Evolutionary conservation across 1,284 basidiomycete species (phyloP).

Genomic region (Veloporphyrellus conicus): DNA sequence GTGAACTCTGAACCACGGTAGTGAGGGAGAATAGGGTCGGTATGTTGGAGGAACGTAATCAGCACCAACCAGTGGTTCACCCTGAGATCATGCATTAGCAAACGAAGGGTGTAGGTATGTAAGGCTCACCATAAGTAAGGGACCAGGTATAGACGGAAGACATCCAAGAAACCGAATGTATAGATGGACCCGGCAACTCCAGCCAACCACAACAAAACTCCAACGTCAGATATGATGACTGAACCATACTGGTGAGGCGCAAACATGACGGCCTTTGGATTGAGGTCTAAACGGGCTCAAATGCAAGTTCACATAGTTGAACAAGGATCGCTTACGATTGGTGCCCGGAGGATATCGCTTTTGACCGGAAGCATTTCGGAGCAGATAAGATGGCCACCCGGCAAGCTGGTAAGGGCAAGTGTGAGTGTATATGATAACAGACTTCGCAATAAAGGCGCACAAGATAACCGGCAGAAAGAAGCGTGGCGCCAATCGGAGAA

Average conservation of each 20-base stretch:
- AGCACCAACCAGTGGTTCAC: conserved; percentile 88
- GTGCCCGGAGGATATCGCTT: conserved; percentile 75
- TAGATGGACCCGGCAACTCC: conserved; percentile 59
- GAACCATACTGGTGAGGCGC: conserved; percentile 76
- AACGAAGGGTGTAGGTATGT: neutral
- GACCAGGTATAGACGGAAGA: conserved; percentile 79
- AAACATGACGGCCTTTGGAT: conserved; percentile 80
- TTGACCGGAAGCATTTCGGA: conserved; percentile 87
- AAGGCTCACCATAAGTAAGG: conserved; percentile 80
- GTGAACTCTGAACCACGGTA: conserved; percentile 90
- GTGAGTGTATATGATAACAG: conserved; percentile 1
- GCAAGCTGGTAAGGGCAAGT: conserved; percentile 45
- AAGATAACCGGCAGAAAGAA: conserved; percentile 67
- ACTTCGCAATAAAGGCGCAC: conserved; percentile 38
- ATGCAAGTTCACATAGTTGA: conserved; percentile 1
- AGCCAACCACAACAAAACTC: conserved; percentile 70
- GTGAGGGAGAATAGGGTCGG: conserved; percentile 91
- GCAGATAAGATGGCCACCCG: conserved; percentile 88
- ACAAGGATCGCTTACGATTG: conserved; percentile 62
- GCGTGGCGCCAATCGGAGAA: conserved; percentile 79
- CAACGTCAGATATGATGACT: conserved; percentile 82
- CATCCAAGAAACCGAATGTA: conserved; percentile 68
- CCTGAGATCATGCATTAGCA: conserved; percentile 32
- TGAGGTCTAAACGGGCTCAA: conserved; percentile 62
- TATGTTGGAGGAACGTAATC: conserved; percentile 97